Base-by-base conservation (phyloP, 108 stramenopile genomes). In the Conticribra weissflogii region DNA sequence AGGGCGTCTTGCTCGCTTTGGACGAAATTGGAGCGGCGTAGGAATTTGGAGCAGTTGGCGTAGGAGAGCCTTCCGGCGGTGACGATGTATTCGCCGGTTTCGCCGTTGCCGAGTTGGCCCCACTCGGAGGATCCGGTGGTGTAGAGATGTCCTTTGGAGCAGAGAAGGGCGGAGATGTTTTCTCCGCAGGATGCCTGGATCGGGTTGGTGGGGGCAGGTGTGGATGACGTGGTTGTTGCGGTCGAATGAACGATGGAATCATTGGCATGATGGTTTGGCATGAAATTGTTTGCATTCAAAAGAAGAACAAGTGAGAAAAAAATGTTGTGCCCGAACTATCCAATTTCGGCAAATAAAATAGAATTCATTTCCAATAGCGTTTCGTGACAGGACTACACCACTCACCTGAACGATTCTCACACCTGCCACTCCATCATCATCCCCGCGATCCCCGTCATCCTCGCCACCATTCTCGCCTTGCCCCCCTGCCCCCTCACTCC, bases 41-140 rank as follows among this genome's bases (percentile, higher is more conserved):
- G 48, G 71, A 96, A 93, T 30, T 87, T 90, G 25, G 74, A 73
- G 49, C 68, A 66, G 52, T 93, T 92, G 71, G 81, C 79, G 77
- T 84, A 96, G 22, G 81, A 88, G 21, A 93, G 59, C 45, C 89
- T 96, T 22, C 83, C 86, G 29, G 95, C 95, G 7, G 84, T 30
- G 22, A 96, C 69, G 58, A 96, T 89, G 69, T 92, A 87, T 73
- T 96, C 95, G 22, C 95, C 95, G 0, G 92, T 96, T 68, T 92
- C 91, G 27, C 95, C 95, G 54, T 92, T 93, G 15, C 88, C 95
- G 52, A 92, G 66, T 70, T 89, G 91, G 45, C 95, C 95, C 60
- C 72, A 92, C 70, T 96, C 92, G 18, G 85, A 71, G n/a, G 74
- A 74, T 22, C 95, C 95, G 33, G 86, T 65, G 29, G 88, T 86